phyloP scores from a whole-genome alignment of 495 filamentous ascomycete species.

The Neurospora sp. region DNA sequence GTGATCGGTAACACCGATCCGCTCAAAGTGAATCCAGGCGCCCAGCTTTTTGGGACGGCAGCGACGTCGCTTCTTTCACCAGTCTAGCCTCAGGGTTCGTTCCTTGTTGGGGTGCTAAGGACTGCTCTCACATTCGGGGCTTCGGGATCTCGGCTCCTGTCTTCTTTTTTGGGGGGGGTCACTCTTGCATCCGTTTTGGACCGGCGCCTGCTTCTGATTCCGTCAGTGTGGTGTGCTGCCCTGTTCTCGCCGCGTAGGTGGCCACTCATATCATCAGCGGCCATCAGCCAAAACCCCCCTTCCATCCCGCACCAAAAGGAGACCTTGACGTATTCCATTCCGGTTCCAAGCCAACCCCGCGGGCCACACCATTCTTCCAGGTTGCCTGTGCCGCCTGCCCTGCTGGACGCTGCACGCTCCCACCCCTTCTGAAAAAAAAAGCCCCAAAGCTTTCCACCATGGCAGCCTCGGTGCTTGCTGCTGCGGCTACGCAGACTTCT shows the following conservation, averaged over 20 bases:
- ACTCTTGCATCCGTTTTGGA: background rate
- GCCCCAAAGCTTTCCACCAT: slow-evolving; percentile 10
- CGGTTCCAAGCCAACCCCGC: background rate
- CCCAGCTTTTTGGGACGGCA: background rate
- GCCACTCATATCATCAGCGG: background rate
- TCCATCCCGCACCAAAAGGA: background rate
- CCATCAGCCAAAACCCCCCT: background rate
- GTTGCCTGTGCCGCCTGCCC: slow-evolving; percentile 9
- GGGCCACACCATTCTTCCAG: slow-evolving; percentile 4
- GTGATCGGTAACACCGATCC: slow-evolving; percentile 11
- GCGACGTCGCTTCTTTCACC: background rate
- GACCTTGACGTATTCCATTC: background rate
- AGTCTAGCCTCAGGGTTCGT: background rate
- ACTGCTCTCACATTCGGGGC: background rate
- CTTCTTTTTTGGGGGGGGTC: background rate
- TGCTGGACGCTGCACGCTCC: background rate
- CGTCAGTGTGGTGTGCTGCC: background rate
- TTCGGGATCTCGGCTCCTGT: background rate
- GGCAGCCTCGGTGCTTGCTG: slow-evolving; percentile 22
- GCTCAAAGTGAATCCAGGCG: background rate
- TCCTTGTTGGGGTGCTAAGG: background rate
- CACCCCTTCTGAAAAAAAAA: slow-evolving; percentile 1
- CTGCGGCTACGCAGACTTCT: slow-evolving; percentile 21
- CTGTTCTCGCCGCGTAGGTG: background rate
- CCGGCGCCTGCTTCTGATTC: background rate